Base-by-base conservation (phyloP, 768 basidiomycete species). In the Termitomyces sp. region DNA sequence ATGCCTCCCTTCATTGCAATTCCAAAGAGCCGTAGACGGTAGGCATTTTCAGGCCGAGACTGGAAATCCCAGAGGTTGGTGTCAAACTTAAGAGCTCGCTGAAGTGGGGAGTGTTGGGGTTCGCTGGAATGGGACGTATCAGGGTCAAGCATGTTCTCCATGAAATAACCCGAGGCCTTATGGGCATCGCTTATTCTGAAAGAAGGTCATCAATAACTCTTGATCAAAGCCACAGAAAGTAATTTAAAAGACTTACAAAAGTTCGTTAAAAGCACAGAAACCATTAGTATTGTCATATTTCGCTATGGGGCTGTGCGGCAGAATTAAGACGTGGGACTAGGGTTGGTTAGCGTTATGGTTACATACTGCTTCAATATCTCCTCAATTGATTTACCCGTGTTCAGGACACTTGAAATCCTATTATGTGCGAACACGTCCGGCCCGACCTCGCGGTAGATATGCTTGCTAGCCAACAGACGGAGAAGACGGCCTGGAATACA, bases 401-500 rank as follows among this genome's bases (percentile, higher is more conserved):
- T 67, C 11, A 73, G 52, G 19, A 64, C 46, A 12, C 64, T 63
- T 0, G 68, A 70, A 38, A 75, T 64, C 7, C 71, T 67, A 9
- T 68, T 74, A 60, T 71, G 65, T 5, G 68, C 56, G 52, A 72
- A 74, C 1, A 72, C 68, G 49, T 73, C 66, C 1, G 70, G 68
- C 26, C 40, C 53, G 5, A 73, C 58, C 59, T 76, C 75, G 3
- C 64, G 63, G 52, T 71, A 75, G 32, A 71, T 64, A 45, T 74
- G 71, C 34, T 67, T 66, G 32, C 57, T 71, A 3, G 71, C 66
- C 5, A 75, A 65, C 11, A 64, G 50, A 8, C 74, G 66, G 30
- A 76, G 60, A 28, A 72, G 60, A 1, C 74, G 68, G 6, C 60
- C 64, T 68, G 7, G 0, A 41, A 41, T 54, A 58, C 22, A n/a